Evolutionary conservation across 2,329 filamentous ascomycete species (phyloP).

Genomic region (Graphilbum ipis-grandicollis): DNA sequence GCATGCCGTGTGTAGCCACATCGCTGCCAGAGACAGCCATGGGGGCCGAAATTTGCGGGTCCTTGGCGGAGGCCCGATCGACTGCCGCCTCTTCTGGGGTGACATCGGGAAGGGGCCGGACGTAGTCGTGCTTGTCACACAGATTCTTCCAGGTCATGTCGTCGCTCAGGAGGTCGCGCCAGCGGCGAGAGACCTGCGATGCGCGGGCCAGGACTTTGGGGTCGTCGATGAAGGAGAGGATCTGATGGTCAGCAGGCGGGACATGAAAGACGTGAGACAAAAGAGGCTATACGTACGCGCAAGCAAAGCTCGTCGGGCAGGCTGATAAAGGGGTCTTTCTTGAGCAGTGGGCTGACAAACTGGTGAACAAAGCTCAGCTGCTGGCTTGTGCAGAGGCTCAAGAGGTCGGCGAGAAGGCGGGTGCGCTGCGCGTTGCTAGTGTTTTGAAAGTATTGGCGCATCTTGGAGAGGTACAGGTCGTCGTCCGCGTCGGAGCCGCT

Average conservation of each 20-base stretch:
- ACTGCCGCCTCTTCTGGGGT: slow-evolving; percentile 8
- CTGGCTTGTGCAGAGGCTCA: slow-evolving; percentile 90
- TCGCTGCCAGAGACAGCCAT: slow-evolving; percentile 17
- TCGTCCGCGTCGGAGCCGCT: slow-evolving; percentile 64
- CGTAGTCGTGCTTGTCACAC: slow-evolving; percentile 90
- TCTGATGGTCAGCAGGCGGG: slow-evolving; percentile 38
- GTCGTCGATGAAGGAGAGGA: slow-evolving; percentile 93
- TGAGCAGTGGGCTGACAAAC: slow-evolving; percentile 83
- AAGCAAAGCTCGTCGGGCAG: slow-evolving; percentile 88
- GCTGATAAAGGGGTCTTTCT: slow-evolving; percentile 88
- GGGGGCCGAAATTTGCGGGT: slow-evolving; percentile 15
- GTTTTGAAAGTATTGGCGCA: slow-evolving; percentile 63
- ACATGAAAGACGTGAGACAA: background rate
- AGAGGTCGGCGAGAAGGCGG: slow-evolving; percentile 66
- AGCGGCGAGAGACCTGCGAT: slow-evolving; percentile 88
- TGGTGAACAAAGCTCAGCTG: slow-evolving; percentile 92
- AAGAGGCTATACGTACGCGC: slow-evolving; percentile 37
- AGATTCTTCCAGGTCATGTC: slow-evolving; percentile 98
- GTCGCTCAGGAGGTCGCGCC: slow-evolving; percentile 84
- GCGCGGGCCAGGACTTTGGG: slow-evolving; percentile 83
- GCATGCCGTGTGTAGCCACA: slow-evolving; percentile 22
- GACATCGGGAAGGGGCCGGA: slow-evolving; percentile 36
- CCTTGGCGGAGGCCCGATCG: slow-evolving; percentile 13
- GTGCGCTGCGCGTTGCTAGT: slow-evolving; percentile 62
- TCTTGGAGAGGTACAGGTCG: slow-evolving; percentile 64